Conservation (phyloP, 768 basidiomycete genomes). For the Tephrocybe sp. region DNA sequence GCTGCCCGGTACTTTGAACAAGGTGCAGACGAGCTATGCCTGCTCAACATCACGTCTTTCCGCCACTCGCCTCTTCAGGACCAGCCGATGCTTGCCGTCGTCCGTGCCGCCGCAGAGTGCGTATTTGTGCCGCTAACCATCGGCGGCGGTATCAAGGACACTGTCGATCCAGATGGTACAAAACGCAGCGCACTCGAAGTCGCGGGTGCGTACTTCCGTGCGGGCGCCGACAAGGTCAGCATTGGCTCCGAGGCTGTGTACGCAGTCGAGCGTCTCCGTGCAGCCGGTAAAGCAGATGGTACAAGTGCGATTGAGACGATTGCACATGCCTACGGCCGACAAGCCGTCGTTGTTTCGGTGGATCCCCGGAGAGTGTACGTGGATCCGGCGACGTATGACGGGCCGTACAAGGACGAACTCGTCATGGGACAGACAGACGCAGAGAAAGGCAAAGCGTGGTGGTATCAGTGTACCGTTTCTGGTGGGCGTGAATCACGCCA, state of each 20-base stretch:
- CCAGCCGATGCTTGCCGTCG: constrained; percentile 98
- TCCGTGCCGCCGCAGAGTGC: constrained; percentile 82
- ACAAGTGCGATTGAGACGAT: constrained; percentile 92
- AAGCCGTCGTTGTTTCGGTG: constrained; percentile 96
- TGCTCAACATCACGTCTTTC: constrained; percentile 99
- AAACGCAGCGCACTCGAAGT: constrained; percentile 85
- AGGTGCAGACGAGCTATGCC: constrained; percentile 94
- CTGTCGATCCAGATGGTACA: constrained; percentile 93
- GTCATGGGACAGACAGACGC: constrained; percentile 47
- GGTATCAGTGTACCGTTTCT: constrained; percentile 98
- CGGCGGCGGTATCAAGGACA: constrained; percentile 97
- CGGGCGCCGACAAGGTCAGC: constrained; percentile 97
- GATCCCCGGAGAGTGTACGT: constrained; percentile 90
- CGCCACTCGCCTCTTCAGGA: constrained; percentile 92
- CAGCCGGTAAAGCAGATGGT: constrained; percentile 54
- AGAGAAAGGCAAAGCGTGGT: constrained; percentile 82
- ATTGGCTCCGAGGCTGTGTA: constrained; percentile 96
- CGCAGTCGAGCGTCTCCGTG: constrained; percentile 81
- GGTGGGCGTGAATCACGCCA: constrained; percentile 85
- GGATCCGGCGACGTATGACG: constrained; percentile 60
- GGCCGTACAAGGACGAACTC: constrained; percentile 65
- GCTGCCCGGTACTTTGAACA: constrained; percentile 80
- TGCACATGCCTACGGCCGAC: constrained; percentile 84
- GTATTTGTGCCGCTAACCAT: constrained; percentile 98
- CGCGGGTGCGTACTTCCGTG: constrained; percentile 93